phyloP scores from a whole-genome alignment of 345 rosid genomes.

The Abelmoschus esculentus region DNA sequence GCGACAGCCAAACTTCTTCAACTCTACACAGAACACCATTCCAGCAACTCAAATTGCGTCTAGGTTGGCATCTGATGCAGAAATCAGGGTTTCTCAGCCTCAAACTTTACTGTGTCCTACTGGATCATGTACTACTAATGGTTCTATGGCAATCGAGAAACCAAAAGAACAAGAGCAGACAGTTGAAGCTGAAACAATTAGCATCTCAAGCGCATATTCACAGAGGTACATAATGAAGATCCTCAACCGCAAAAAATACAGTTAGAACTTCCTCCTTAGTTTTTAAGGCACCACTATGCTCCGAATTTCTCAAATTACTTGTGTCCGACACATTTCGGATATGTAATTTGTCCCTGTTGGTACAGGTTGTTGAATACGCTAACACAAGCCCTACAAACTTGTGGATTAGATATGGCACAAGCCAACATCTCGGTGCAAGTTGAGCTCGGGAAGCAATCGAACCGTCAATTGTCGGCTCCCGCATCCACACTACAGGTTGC shows the following conservation, averaged over 20 bases:
- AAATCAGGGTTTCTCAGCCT: conserved; percentile 27
- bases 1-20: conserved; percentile 46
- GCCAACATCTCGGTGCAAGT: conserved; percentile 88
- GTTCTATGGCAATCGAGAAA: conserved; percentile 35
- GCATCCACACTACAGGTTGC: conserved; percentile 31
- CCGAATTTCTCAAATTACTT: too few relatives aligned
- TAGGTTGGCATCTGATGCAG: conserved; percentile 31
- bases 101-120: conserved; percentile 24
- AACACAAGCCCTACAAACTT: conserved; percentile 67
- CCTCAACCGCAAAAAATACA: not conserved
- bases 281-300: too few relatives aligned
- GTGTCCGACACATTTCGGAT: not conserved
- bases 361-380: conserved; percentile 73
- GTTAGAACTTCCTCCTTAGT: not conserved
- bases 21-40: conserved; percentile 30
- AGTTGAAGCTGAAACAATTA: conserved; percentile 65
- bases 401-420: conserved; percentile 81
- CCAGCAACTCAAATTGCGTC: conserved; percentile 32
- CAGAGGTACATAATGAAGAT: conserved; percentile 36
- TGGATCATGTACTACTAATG: conserved; percentile 23
- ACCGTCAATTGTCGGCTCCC: conserved; percentile 10
- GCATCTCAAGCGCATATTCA: conserved; percentile 78
- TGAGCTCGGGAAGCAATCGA: conserved; percentile 62
- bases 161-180: conserved; percentile 14
- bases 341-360: not conserved